Conservation (phyloP, 345 rosid species). For the Hirschfeldia incana region DNA sequence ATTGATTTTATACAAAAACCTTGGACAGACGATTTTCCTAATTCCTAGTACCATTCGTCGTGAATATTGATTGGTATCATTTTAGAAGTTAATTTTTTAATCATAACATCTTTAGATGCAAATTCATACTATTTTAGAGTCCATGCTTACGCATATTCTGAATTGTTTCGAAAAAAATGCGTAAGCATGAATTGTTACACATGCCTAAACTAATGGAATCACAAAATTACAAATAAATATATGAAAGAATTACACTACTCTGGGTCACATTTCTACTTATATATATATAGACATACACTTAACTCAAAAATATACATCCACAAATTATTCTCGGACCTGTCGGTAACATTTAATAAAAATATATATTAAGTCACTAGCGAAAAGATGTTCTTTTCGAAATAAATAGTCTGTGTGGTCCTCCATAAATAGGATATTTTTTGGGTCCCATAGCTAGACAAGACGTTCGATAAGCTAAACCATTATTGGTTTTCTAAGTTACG, state of each 20-base stretch:
- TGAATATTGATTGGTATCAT: background rate
- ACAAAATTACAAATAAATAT: background rate
- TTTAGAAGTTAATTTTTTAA: background rate
- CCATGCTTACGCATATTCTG: background rate
- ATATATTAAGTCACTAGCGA: background rate
- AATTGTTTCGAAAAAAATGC: background rate
- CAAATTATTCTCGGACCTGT: background rate
- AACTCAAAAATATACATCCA: background rate
- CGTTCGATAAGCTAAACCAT: background rate
- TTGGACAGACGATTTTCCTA: background rate
- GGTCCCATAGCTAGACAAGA: too few relatives aligned
- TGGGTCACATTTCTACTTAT: too few relatives aligned
- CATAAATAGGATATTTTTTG: background rate
- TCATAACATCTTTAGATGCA: background rate
- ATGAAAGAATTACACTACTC: too few relatives aligned
- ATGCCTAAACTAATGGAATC: background rate
- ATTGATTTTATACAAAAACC: background rate
- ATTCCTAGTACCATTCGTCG: background rate
- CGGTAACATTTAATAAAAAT: background rate
- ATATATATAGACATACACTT: background rate
- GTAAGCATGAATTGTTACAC: background rate
- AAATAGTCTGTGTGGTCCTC: background rate
- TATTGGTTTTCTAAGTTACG: constrained; percentile 30
- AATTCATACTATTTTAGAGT: too few relatives aligned
- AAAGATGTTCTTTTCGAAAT: background rate